Base-by-base conservation (phyloP, 2,329 filamentous ascomycete genomes). In the Tolypocladium tropicale region DNA sequence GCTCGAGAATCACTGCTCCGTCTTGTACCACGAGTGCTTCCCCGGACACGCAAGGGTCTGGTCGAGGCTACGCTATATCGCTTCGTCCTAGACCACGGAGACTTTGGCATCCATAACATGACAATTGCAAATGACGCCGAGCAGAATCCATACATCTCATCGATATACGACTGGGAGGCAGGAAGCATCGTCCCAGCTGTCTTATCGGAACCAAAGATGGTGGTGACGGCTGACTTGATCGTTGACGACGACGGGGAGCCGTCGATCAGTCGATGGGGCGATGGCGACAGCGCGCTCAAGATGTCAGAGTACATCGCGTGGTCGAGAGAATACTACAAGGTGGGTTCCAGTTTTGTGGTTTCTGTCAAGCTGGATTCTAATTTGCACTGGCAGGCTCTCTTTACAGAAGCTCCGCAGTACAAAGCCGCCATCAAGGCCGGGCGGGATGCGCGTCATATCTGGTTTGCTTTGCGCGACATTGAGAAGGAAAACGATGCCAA, bases 101-200 rank as follows among this genome's bases (percentile, higher is more conserved):
- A 70, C 57, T 70, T 67, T 58, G 67, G 67, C 43, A 65, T 68
- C 46, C 65, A 70, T 55, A 70, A 68, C 51, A 67, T 65, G 61
- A 63, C 63, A 1, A 28, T 58, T 30, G 33, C 39, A 12, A 32
- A 18, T 18, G 52, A 48, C 25, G 25, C 34, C 14, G 53, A 58
- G 7, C 57, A 58, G 23, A 48, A 57, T 41, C 58, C 61, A 14
- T 41, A 52, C 7, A 55, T 69, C 25, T 68, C 66, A 32, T 69
- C 65, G 14, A 52, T 70, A 11, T 68, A 61, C 57, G 66, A 70
- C 56, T 66, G 63, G 65, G 67, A 70, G 56, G 67, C 62, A 32
- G 63, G 59, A 11, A 64, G 59, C 53, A 64, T 70, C 54, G 60
- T 65, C 46, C 67, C 67, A 23, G 68, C 67, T 48, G 58, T 70